Evolutionary conservation across 768 basidiomycete species (phyloP).

Genomic region (Inosperma sp.): DNA sequence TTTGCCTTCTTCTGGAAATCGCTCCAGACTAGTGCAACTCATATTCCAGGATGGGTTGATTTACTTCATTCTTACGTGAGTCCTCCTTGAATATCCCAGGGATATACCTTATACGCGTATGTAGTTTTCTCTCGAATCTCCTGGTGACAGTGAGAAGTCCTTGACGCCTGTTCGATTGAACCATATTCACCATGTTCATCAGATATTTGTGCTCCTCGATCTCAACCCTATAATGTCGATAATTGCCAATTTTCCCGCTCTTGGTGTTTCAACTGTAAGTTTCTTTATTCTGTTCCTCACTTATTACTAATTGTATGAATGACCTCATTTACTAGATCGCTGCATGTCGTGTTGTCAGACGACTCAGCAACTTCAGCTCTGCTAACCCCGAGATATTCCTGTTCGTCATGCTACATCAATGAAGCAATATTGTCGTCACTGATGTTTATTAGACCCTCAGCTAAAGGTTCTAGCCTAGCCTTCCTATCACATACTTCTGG

Average conservation of each 20-base stretch:
- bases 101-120: background rate
- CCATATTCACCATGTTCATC: conserved; percentile 6
- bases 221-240: conserved; percentile 66
- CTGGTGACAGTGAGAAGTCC: conserved; percentile 51
- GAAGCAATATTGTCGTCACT: background rate
- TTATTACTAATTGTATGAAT: background rate
- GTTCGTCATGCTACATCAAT: too few relatives aligned
- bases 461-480: conserved; percentile 52
- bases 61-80: conserved; percentile 68
- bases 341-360: too few relatives aligned
- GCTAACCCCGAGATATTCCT: too few relatives aligned
- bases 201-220: conserved; percentile 63
- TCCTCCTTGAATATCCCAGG: background rate
- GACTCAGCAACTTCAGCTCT: too few relatives aligned
- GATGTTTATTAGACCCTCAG: conserved; percentile 30
- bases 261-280: conserved; percentile 58
- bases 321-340: too few relatives aligned
- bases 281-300: background rate
- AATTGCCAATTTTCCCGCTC: conserved; percentile 68
- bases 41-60: conserved; percentile 69
- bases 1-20: conserved; percentile 34
- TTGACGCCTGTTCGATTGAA: background rate
- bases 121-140: conserved; percentile 62
- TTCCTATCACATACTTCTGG: conserved; percentile 45
- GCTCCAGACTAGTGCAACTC: conserved; percentile 55